These are phyloP conservation scores for Dendrobium catenatum DNA, from an alignment of 106 monocot genomes.

Conservation along the genomic window DNA sequence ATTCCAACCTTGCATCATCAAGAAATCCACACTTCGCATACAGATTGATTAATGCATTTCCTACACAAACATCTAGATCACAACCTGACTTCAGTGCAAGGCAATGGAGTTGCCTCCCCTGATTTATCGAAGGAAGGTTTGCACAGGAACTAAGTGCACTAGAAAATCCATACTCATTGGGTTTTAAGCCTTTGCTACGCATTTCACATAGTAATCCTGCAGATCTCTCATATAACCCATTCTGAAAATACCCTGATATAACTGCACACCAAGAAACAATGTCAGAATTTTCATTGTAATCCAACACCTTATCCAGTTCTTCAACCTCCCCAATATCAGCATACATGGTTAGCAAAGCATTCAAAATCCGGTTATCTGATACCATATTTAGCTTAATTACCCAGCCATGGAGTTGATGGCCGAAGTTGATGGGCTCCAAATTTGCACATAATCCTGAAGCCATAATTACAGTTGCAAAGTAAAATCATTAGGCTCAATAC, in stretches of 20 bases:
- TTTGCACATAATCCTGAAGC: neutral
- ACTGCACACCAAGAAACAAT: constrained; percentile 47
- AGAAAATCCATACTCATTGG: constrained; percentile 60
- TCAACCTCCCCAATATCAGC: constrained; percentile 32
- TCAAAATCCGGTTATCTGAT: constrained; percentile 30
- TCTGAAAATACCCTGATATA: constrained; percentile 66
- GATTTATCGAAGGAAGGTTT: constrained; percentile 41
- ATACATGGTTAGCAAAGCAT: constrained; percentile 67
- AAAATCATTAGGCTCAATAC: constrained; percentile 52
- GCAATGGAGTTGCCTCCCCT: constrained; percentile 66
- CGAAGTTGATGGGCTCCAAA: constrained; percentile 13
- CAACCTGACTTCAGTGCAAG: constrained; percentile 54
- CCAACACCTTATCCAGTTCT: constrained; percentile 39
- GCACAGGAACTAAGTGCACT: constrained; percentile 64
- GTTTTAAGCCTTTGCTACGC: constrained; percentile 38
- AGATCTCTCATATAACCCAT: constrained; percentile 38
- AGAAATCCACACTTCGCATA: constrained; percentile 66
- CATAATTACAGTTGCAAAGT: constrained; percentile 34
- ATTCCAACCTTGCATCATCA: constrained; percentile 31
- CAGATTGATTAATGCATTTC: constrained; percentile 67
- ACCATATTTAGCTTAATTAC: constrained; percentile 41
- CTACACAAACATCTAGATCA: constrained; percentile 40
- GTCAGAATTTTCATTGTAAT: constrained; percentile 32
- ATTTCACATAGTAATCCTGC: constrained; percentile 30
- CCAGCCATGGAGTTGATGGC: constrained; percentile 46